Percentiles rank a stretch among this genome's conserved stretches.
Evolutionary conservation across 352 stramenopile genomes (phyloP).

Genomic region (Phytophthora crassamura): DNA sequence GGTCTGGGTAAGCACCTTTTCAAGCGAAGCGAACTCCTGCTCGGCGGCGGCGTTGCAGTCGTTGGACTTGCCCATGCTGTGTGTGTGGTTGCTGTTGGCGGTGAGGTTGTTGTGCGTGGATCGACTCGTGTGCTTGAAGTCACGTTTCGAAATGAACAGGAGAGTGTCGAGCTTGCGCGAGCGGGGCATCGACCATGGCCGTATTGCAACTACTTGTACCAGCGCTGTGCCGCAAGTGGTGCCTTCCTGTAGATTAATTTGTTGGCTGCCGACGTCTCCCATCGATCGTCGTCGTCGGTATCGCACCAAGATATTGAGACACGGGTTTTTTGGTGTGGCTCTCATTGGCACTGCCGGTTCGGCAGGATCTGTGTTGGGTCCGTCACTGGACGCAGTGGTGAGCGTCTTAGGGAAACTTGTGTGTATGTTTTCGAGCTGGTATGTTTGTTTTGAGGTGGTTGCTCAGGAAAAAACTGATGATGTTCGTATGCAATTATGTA

Average conservation of each 20-base stretch:
- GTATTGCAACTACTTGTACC: too few relatives aligned
- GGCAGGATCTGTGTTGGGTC: too few relatives aligned
- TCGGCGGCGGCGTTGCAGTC: constrained; percentile 14
- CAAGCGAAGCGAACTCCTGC: constrained; percentile 27
- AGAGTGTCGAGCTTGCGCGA: neutral
- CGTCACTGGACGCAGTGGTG: constrained; percentile 6
- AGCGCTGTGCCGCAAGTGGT: too few relatives aligned
- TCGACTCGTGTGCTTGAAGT: constrained; percentile 15
- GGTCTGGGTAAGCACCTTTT: constrained; percentile 28
- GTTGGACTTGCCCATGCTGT: constrained; percentile 26
- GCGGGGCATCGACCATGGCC: neutral
- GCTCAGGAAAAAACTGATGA: too few relatives aligned
- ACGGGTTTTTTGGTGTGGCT: too few relatives aligned
- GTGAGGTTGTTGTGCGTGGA: neutral
- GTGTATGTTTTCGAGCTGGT: too few relatives aligned
- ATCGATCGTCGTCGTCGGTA: constrained; percentile 8
- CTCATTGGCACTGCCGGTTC: too few relatives aligned
- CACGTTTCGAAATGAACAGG: constrained; percentile 25
- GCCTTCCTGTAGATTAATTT: neutral
- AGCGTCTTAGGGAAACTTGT: too few relatives aligned
- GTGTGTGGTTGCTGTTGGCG: constrained; percentile 6
- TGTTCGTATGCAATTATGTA: too few relatives aligned
- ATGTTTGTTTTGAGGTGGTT: too few relatives aligned
- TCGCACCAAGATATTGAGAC: neutral
- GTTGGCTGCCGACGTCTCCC: constrained; percentile 15